phyloP scores from a whole-genome alignment of 345 rosid species.

The Populus deltoides region DNA sequence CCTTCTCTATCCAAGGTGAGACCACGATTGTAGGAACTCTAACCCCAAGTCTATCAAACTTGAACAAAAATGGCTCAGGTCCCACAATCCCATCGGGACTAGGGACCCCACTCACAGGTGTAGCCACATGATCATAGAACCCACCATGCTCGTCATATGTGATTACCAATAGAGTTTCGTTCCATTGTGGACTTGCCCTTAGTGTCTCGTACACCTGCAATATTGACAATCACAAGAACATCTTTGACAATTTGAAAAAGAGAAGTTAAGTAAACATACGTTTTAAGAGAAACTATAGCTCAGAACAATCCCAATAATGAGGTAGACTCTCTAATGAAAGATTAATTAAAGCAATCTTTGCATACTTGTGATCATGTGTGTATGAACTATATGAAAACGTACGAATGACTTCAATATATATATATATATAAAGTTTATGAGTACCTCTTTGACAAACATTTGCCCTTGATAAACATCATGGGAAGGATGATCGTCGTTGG shows the following conservation, averaged over 20 bases:
- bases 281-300: too few species aligned
- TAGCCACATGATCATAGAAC: slow-evolving; percentile 80
- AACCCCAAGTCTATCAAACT: slow-evolving; percentile 71
- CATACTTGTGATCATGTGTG: background rate
- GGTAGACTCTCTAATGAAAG: background rate
- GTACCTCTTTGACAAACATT: slow-evolving; percentile 69
- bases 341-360: background rate
- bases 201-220: slow-evolving; percentile 66
- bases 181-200: slow-evolving; percentile 93
- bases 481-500: slow-evolving; percentile 86
- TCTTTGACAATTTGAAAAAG: background rate
- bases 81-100: slow-evolving; percentile 91
- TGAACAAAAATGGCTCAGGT: slow-evolving; percentile 61
- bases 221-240: background rate
- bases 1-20: slow-evolving; percentile 89
- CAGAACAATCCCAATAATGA: background rate
- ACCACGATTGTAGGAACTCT: slow-evolving; percentile 77
- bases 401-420: too few species aligned
- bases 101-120: slow-evolving; percentile 76
- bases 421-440: background rate
- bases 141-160: slow-evolving; percentile 98
- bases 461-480: slow-evolving; percentile 91
- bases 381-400: too few species aligned
- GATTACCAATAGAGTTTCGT: slow-evolving; percentile 62
- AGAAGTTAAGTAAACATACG: background rate